These are phyloP conservation scores for Cubamyces sp. DNA, from an alignment of 768 basidiomycete genomes.

Conservation along the genomic window DNA sequence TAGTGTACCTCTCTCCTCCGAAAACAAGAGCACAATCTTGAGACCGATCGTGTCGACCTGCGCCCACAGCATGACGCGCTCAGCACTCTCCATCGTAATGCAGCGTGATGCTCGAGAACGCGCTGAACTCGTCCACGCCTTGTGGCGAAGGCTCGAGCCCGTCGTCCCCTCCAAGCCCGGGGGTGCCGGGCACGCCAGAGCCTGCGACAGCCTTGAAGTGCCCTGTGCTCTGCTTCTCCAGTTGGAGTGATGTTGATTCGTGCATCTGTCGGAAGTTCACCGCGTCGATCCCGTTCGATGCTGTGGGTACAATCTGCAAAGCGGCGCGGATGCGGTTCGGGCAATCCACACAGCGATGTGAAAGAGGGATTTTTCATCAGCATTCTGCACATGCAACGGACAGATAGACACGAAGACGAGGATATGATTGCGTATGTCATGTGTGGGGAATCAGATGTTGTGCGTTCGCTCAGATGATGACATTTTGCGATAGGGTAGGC, in stretches of 20 bases:
- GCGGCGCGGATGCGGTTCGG: background rate
- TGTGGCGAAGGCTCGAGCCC: slow-evolving; percentile 44
- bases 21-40: slow-evolving; percentile 1
- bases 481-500: background rate
- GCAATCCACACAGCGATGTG: slow-evolving; percentile 3
- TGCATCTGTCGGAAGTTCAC: slow-evolving; percentile 90
- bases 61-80: slow-evolving; percentile 6
- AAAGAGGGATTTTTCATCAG: slow-evolving; percentile 31
- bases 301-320: slow-evolving; percentile 76
- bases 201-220: slow-evolving; percentile 42
- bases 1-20: background rate
- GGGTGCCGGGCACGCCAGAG: slow-evolving; percentile 40
- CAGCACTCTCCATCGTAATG: slow-evolving; percentile 75
- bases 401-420: slow-evolving; percentile 20
- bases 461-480: slow-evolving; percentile 18
- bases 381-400: slow-evolving; percentile 10
- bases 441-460: background rate
- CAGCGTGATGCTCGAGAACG: slow-evolving; percentile 89
- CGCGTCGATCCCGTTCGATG: slow-evolving; percentile 79
- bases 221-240: slow-evolving; percentile 52
- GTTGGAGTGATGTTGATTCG: slow-evolving; percentile 89
- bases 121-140: slow-evolving; percentile 79
- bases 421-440: slow-evolving; percentile 21
- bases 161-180: slow-evolving; percentile 44
- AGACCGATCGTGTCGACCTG: slow-evolving; percentile 3